phyloP scores from a whole-genome alignment of 805 yeast genomes.

The Lipomyces mesembrius region DNA sequence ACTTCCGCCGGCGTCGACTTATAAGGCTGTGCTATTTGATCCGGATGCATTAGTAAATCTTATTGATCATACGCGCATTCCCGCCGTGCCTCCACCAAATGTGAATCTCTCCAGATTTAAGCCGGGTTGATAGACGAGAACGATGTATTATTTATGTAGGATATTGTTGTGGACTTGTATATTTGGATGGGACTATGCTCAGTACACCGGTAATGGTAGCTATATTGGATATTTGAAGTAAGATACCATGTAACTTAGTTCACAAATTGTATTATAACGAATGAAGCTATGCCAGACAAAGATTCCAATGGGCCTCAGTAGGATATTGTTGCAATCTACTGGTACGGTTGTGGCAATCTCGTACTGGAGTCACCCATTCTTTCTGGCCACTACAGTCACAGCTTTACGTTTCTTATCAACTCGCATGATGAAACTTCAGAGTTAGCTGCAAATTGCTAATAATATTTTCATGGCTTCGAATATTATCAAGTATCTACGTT shows the following conservation, averaged over 20 bases:
- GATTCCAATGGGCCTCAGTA: too few relatives aligned
- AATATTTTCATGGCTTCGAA: too few relatives aligned
- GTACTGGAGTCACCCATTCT: too few relatives aligned
- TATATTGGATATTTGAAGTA: background rate
- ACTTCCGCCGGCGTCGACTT: constrained; percentile 65
- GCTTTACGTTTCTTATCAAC: too few relatives aligned
- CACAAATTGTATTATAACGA: background rate
- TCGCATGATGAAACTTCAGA: too few relatives aligned
- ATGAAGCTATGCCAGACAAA: background rate
- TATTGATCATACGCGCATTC: constrained; percentile 40
- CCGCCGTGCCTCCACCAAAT: constrained; percentile 32
- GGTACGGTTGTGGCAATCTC: too few relatives aligned
- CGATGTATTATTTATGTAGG: background rate
- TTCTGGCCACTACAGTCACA: too few relatives aligned
- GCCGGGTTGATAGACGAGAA: background rate
- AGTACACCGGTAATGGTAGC: background rate
- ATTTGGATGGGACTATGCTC: background rate
- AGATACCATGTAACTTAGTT: background rate
- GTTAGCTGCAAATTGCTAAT: too few relatives aligned
- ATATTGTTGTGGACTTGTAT: background rate
- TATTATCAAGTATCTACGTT: too few relatives aligned
- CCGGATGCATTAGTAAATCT: constrained; percentile 55
- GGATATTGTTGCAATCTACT: too few relatives aligned
- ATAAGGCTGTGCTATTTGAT: constrained; percentile 60
- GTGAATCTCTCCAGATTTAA: constrained; percentile 29